Evolutionary conservation across 257 asterid species (phyloP).

Genomic region (Vinca minor): DNA sequence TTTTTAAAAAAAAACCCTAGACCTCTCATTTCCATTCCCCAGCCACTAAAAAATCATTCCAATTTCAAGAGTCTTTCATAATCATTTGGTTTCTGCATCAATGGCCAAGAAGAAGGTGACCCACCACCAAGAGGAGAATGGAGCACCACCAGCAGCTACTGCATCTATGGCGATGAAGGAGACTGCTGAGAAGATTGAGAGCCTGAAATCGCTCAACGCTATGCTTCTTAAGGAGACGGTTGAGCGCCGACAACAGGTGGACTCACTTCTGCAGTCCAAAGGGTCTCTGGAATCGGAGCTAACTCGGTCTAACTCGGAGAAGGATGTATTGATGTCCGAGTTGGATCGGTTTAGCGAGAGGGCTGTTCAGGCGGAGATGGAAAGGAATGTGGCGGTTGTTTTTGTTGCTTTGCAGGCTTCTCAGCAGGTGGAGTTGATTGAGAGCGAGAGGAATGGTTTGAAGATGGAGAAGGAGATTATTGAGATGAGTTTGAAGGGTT

Average conservation of each 20-base stretch:
- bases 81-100: not conserved
- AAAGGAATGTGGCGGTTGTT: conserved; percentile 42
- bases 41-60: not conserved
- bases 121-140: conserved; percentile 4
- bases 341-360: conserved; percentile 36
- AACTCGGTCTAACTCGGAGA: conserved; percentile 41
- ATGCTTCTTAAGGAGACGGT: conserved; percentile 54
- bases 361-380: conserved; percentile 42
- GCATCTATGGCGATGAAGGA: conserved; percentile 9
- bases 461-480: conserved; percentile 4
- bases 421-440: conserved; percentile 27
- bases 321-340: conserved; percentile 33
- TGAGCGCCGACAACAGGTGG: conserved; percentile 66
- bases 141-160: not conserved
- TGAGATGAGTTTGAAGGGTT: conserved; percentile 26
- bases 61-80: not conserved
- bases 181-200: conserved; percentile 20
- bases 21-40: conserved; percentile 28
- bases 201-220: conserved; percentile 52
- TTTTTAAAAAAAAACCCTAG: conserved; percentile 22
- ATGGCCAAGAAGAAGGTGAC: conserved; percentile 31
- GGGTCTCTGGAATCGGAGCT: conserved; percentile 43
- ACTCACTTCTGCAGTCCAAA: conserved; percentile 36
- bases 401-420: conserved; percentile 41
- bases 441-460: conserved; percentile 20